phyloP scores from a whole-genome alignment of 176 grass and related monocot species.

The Zizania latifolia region DNA sequence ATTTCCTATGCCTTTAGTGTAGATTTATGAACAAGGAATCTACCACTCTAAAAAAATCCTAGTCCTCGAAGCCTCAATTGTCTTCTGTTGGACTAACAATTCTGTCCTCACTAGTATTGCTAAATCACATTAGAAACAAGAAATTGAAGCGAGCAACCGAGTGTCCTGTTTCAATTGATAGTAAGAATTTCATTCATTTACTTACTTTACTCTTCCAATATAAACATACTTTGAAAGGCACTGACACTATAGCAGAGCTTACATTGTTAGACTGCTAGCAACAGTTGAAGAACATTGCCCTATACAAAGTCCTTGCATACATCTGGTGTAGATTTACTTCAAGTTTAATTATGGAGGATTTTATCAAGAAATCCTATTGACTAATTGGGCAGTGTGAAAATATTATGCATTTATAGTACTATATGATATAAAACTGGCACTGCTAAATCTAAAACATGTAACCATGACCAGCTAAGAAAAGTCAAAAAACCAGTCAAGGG shows the following conservation, averaged over 20 bases:
- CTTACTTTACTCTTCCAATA: no score
- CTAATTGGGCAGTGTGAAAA: neutral
- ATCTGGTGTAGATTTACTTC: no score
- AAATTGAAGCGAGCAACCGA: no score
- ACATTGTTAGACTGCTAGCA: neutral
- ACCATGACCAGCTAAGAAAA: neutral
- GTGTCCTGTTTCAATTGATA: no score
- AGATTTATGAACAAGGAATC: no score
- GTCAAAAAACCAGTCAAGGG: slow-evolving; percentile 7
- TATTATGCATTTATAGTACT: neutral
- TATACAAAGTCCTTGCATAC: neutral
- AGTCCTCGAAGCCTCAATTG: no score
- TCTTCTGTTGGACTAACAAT: no score
- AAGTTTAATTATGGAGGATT: neutral
- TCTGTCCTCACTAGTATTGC: no score
- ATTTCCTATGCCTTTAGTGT: neutral
- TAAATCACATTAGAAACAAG: no score
- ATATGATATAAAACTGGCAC: neutral
- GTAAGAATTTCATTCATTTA: no score
- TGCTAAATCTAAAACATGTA: neutral
- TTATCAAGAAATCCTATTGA: neutral
- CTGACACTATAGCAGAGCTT: neutral
- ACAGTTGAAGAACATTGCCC: neutral
- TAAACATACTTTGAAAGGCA: no score
- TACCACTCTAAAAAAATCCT: no score